Percentiles rank a stretch among this genome's conserved stretches.
These are phyloP conservation scores for Hymenoscyphus scutula DNA, from an alignment of 2,329 filamentous ascomycete genomes.

Conservation along the genomic window DNA sequence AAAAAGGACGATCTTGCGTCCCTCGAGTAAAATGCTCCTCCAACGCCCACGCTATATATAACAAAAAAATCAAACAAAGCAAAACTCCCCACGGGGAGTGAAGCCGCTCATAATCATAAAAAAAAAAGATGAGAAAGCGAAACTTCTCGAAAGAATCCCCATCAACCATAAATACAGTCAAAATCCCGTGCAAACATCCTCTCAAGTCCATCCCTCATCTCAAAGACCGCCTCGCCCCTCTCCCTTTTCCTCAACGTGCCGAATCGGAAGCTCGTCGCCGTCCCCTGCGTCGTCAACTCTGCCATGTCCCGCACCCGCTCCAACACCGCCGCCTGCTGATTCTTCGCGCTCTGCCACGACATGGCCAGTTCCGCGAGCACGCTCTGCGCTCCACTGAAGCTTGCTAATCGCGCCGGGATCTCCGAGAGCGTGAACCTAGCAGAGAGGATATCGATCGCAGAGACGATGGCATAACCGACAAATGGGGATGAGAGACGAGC, in stretches of 20 bases:
- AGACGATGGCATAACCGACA: conserved; percentile 58
- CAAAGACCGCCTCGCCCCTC: conserved; percentile 21
- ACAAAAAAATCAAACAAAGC: too few species aligned
- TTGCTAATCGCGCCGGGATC: conserved; percentile 51
- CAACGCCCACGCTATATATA: conserved; percentile 1
- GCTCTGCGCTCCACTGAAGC: conserved; percentile 51
- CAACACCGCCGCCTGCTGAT: conserved; percentile 39
- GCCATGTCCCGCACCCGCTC: conserved; percentile 28
- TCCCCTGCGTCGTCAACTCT: conserved; percentile 18
- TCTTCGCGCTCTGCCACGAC: conserved; percentile 58
- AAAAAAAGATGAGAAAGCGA: neutral
- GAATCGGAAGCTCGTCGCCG: conserved; percentile 17
- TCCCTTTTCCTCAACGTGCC: conserved; percentile 11
- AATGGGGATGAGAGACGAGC: conserved; percentile 54
- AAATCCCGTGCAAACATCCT: conserved; percentile 42
- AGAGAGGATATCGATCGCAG: conserved; percentile 65
- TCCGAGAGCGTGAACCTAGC: conserved; percentile 54
- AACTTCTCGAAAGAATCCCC: neutral
- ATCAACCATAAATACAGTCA: conserved; percentile 32
- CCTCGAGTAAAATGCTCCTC: neutral
- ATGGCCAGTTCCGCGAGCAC: conserved; percentile 54
- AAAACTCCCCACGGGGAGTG: neutral
- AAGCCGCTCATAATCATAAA: neutral
- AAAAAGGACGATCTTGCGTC: neutral
- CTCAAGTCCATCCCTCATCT: conserved; percentile 31